Evolutionary conservation across 202 grass and related monocot species (phyloP), one percentile per base, ranked within the genome.

Genomic region (Bolboschoenoplectus hybrid): DNA sequence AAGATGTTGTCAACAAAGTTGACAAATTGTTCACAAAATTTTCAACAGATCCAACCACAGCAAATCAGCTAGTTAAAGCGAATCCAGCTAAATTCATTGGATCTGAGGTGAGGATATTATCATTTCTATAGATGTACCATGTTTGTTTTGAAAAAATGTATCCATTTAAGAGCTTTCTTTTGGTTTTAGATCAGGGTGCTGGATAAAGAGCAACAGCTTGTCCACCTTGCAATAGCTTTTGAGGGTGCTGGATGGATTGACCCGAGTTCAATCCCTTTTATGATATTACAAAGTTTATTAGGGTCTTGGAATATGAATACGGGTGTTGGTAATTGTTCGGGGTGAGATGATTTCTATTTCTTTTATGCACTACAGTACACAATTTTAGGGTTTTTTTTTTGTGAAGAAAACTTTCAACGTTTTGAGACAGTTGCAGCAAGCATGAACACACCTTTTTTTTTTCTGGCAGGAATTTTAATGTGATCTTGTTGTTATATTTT

Each of bases 221-320:
- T 82, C 10, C 91, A 95, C 46, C 83, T 98, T 88, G 96, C 93
- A 86, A 73, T 98, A 82, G 91, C 96, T 88, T 92, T 98, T 87
- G 88, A 96, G 83, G 96, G 96, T 38, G 74, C 90, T 63, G 90
- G 93, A 74, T 98, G 96, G 96, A 89, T 84, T 87, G 82, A 98
- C 69, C 87, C 91, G 75, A 91, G 78, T 12, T 95, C 96, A 77
- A 95, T 98, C 87, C 89, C 96, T 78, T 92, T 98, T 86, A 98
- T 98, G 93, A 93, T 98, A 82, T 86, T 95, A 81, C 96, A 96
- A 82, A 96, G 93, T 82, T 89, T 98, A 87, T 78, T 98, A 78
- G 93, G 93, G 81, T 86, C 89, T 87, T 98, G 93, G 96, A 90
- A 92, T 75, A 95, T 84, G 80, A 95, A 41, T 11, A 43, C 86